These are phyloP conservation scores for Fraxinus greggii DNA, from an alignment of 305 asterid genomes.

Conservation along the genomic window DNA sequence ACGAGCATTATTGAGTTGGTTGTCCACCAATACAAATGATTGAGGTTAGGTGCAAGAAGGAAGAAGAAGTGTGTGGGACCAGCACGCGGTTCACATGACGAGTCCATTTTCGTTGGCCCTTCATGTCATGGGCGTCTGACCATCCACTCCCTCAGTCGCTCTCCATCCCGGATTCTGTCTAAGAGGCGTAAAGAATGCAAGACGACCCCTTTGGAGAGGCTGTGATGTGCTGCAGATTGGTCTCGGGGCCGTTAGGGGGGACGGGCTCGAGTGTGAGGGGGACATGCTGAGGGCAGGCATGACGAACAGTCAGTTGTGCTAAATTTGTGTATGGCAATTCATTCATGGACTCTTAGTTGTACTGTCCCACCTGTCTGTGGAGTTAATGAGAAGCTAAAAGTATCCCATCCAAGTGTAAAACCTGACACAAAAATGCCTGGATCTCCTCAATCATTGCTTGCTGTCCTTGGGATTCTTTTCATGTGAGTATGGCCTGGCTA, in stretches of 20 bases:
- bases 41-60: constrained; percentile 28
- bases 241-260: not conserved
- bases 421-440: not conserved
- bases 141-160: constrained; percentile 1
- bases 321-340: not conserved
- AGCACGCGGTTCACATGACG: not conserved
- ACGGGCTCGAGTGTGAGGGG: not conserved
- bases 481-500: not conserved
- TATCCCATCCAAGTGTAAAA: not conserved
- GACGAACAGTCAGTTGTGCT: not conserved
- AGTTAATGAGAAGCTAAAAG: not conserved
- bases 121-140: constrained; percentile 12
- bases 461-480: not conserved
- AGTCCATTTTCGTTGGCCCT: not conserved
- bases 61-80: constrained; percentile 19
- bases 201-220: not conserved
- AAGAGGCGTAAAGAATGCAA: not conserved
- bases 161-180: not conserved
- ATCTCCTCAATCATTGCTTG: not conserved
- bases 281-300: not conserved
- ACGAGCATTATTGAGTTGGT: constrained; percentile 31
- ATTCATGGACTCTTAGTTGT: not conserved
- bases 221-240: not conserved
- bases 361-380: not conserved
- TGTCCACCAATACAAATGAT: constrained; percentile 24